These are phyloP conservation scores for Backusella australiensis DNA, from an alignment of 192 early-diverging fungal species.

Conservation along the genomic window DNA sequence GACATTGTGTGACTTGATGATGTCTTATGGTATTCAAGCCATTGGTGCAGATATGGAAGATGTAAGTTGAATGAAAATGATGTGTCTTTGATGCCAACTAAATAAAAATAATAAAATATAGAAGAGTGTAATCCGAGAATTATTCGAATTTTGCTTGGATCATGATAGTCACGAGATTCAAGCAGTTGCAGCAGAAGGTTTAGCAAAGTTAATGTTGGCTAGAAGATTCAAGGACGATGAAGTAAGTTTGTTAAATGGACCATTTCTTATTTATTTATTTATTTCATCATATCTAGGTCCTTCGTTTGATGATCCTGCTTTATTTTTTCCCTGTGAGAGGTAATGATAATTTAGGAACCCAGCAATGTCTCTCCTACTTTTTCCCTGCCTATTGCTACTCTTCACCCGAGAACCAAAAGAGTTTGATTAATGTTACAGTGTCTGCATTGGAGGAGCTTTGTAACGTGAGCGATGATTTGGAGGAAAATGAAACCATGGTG, in stretches of 20 bases:
- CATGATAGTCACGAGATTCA: conserved; percentile 57
- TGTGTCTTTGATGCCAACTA: neutral
- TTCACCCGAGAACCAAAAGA: conserved; percentile 64
- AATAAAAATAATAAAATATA: conserved; percentile 10
- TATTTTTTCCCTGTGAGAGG: conserved; percentile 71
- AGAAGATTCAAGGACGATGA: conserved; percentile 39
- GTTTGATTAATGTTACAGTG: conserved; percentile 58
- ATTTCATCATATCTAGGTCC: conserved; percentile 41
- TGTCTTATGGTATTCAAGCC: conserved; percentile 51
- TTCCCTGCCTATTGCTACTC: conserved; percentile 84
- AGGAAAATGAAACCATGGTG: conserved; percentile 47
- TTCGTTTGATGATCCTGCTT: conserved; percentile 73
- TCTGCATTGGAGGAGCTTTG: conserved; percentile 37
- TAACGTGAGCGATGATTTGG: conserved; percentile 27
- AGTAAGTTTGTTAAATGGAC: conserved; percentile 19
- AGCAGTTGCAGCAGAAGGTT: conserved; percentile 73
- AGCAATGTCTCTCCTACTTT: conserved; percentile 90
- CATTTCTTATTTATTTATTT: neutral
- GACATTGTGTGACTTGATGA: conserved; percentile 64
- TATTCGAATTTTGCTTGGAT: conserved; percentile 56
- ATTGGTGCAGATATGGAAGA: conserved; percentile 26
- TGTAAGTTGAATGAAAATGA: conserved; percentile 4
- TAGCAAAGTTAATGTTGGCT: conserved; percentile 67
- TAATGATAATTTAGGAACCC: conserved; percentile 59
- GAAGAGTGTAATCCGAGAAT: conserved; percentile 40